Evolutionary conservation across 805 yeast species (phyloP), one percentile per base, ranked within the genome.

Genomic region (Isabelozyma heimii): DNA sequence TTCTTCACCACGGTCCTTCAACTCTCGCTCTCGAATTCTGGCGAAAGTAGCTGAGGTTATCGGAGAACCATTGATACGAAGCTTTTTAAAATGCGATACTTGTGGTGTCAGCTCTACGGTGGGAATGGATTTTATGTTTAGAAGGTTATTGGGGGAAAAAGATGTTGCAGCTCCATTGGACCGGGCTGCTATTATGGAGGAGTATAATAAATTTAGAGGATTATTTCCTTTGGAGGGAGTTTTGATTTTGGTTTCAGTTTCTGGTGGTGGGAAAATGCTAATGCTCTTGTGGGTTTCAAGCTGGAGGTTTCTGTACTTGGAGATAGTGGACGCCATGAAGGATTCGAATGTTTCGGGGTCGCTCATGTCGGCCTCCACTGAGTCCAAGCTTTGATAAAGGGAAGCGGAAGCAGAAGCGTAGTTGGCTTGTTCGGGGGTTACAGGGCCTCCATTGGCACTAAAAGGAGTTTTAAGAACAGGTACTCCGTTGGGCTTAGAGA

Each of bases 61-160:
- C 15, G 73, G 72, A 4, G 65, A 57, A 0, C 75, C 75, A 47
- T 65, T 69, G 44, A 74, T 74, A 24, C 79, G 62, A 24, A 74
- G 61, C 48, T 74, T 74, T 49, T 74, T 74, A 56, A 66, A 73
- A 52, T 69, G 76, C 10, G 75, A 66, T 6, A 65, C 58, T 49
- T 65, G 70, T 20, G 66, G 55, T 1, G 72, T 62, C 58, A 58
- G 72, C 44, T 61, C 60, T 12, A 68, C 73, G 10, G 75, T 74
- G 24, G 79, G 68, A 1, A 65, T 51, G 9, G 76, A 70, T 49
- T 73, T 73, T 10, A 58, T 52, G 14, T 44, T 51, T 4, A 56
- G 47, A 38, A 60, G 60, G 5, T 63, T 62, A 38, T 30, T 24
- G 5, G 50, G 20, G 7, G 44, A 40, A 40, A 40, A 40, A 16